phyloP scores from a whole-genome alignment of 2,329 filamentous ascomycete genomes.

The Teratosphaeria pseudoeucalypti region DNA sequence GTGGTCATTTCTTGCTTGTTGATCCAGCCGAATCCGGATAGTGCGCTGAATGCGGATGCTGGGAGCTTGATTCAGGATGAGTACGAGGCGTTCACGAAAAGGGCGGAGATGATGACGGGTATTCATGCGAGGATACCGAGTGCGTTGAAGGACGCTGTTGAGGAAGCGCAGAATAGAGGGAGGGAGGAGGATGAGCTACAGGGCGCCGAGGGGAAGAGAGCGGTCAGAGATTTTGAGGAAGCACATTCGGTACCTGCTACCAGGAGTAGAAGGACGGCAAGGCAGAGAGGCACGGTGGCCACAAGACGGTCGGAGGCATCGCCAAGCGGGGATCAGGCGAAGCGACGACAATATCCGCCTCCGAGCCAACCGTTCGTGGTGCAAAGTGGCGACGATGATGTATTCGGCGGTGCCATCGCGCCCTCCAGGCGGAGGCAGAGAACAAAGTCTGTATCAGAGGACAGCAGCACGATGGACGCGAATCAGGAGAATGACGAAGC shows the following conservation, averaged over 20 bases:
- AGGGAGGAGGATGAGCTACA: constrained; percentile 20
- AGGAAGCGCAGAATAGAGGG: constrained; percentile 44
- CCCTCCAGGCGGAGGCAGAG: neutral
- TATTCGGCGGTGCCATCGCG: constrained; percentile 8
- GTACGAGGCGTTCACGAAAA: constrained; percentile 45
- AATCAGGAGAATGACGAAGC: constrained; percentile 42
- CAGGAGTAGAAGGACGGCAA: constrained; percentile 17
- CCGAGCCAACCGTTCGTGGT: constrained; percentile 15
- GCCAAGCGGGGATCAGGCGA: constrained; percentile 12
- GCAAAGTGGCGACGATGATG: constrained; percentile 19
- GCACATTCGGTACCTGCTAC: constrained; percentile 12
- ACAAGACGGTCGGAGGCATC: constrained; percentile 14
- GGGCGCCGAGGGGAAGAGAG: constrained; percentile 8
- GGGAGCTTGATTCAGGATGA: constrained; percentile 50
- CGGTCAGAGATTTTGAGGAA: constrained; percentile 4
- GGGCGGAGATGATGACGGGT: constrained; percentile 51
- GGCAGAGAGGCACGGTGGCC: constrained; percentile 12
- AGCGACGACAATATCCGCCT: constrained; percentile 5
- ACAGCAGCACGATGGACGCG: constrained; percentile 26
- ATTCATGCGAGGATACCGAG: constrained; percentile 48
- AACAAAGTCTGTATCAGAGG: constrained; percentile 13
- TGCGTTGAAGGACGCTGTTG: constrained; percentile 34
- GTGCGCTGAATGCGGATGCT: constrained; percentile 51
- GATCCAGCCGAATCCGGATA: constrained; percentile 55
- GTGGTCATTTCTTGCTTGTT: constrained; percentile 51